Base-by-base conservation (phyloP, 2,329 filamentous ascomycete species). In the Epichloe uncinata region DNA sequence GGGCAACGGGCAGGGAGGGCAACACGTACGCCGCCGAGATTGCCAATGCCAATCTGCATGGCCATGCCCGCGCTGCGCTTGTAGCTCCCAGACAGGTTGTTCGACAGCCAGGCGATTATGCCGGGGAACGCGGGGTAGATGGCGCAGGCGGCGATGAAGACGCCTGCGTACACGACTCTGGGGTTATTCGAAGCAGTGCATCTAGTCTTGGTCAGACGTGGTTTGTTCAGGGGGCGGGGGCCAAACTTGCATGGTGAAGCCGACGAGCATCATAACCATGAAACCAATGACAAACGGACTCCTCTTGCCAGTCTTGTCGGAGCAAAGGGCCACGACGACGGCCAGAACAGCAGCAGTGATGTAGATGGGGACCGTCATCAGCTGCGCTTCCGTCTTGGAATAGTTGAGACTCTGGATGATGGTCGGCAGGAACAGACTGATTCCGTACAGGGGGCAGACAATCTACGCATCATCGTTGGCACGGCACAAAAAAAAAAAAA, bases 101-200 rank as follows among this genome's bases (percentile, higher is more conserved):
- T 94, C 35, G 78, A 77, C 0, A 82, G 69, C 88, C 88, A 94
- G 0, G 83, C 74, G 47, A 94, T 84, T 1, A 84, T 84, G 48
- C 90, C 90, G 0, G 86, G 72, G 51, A 93, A 85, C 30, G 79
- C 81, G 0, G 88, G 86, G 56, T 91, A 93, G 50, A 93, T 89
- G 2, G 85, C 84, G 51, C 87, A 75, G 0, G 87, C 84, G 0
- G 79, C 84, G 0, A 94, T 69, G 64, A 90, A 94, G 0, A 83
- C 82, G 0, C 84, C 87, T 0, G 78, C 84, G 56, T 94, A 95
- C 11, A 79, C 72, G 0, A 81, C 79, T 1, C 70, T 71, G 1
- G 80, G 72, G 50, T 82, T 80, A 3, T 59, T 56, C 51, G 74
- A 77, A 2, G 73, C 71, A 36, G 82, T 75, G 63, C 79, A 83